Conservation (phyloP, 441 rosid genomes). For the Erodium trifolium region DNA sequence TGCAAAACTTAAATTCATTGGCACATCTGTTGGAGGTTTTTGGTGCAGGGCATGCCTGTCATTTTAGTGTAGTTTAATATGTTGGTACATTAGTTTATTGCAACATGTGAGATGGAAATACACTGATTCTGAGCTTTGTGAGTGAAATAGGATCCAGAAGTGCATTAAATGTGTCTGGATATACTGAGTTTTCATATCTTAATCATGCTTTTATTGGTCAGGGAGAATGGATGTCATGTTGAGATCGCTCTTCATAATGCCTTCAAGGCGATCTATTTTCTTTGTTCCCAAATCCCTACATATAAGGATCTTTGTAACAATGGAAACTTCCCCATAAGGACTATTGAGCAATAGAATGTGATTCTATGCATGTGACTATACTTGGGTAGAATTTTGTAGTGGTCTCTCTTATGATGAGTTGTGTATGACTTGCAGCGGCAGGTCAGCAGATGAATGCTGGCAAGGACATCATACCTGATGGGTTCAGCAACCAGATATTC, state of each 20-base stretch:
- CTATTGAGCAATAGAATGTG: background rate
- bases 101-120: background rate
- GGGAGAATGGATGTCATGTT: no score
- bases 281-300: background rate
- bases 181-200: no score
- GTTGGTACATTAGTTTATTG: background rate
- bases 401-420: background rate
- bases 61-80: background rate
- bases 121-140: background rate
- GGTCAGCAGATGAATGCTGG: conserved; percentile 26
- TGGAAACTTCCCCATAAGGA: background rate
- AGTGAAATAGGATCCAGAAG: background rate
- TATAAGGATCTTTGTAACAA: background rate
- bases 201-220: background rate
- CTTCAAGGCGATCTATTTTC: no score
- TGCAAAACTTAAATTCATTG: background rate
- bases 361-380: background rate
- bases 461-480: conserved; percentile 33
- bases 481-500: conserved; percentile 43
- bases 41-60: background rate
- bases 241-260: no score
- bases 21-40: background rate
- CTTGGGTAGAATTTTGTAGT: no score
- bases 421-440: conserved; percentile 24
- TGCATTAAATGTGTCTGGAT: background rate